These are phyloP conservation scores for Epichloe aotearoae DNA, from an alignment of 2,329 filamentous ascomycete species.

Conservation along the genomic window DNA sequence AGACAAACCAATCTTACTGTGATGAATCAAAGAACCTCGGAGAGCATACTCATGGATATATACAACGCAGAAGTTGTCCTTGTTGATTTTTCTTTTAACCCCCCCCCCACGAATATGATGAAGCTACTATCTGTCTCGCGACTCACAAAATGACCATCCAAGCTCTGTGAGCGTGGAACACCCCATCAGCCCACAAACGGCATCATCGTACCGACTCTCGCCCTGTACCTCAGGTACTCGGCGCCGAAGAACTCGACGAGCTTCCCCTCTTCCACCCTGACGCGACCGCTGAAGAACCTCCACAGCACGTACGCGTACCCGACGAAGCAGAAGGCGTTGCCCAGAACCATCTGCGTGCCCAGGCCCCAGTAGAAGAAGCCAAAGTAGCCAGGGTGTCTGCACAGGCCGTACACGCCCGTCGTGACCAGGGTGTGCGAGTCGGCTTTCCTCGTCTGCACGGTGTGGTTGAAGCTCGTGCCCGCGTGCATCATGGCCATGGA, in stretches of 20 bases:
- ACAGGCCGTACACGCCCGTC: slow-evolving; percentile 58
- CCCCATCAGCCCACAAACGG: slow-evolving; percentile 41
- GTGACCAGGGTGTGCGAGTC: slow-evolving; percentile 69
- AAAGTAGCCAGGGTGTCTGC: slow-evolving; percentile 89
- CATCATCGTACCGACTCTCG: slow-evolving; percentile 62
- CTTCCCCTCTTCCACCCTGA: slow-evolving; percentile 65
- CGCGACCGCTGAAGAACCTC: slow-evolving; percentile 68
- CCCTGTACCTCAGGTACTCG: slow-evolving; percentile 64
- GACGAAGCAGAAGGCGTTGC: slow-evolving; percentile 67
- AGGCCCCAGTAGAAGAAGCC: slow-evolving; percentile 98
- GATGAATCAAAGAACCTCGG: no score
- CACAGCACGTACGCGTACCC: slow-evolving; percentile 67
- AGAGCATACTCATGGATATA: no score
- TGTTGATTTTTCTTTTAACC: no score
- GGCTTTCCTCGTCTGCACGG: slow-evolving; percentile 58
- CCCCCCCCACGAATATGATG: no score
- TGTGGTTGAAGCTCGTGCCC: slow-evolving; percentile 83
- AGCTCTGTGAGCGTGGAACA: no score
- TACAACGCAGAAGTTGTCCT: no score
- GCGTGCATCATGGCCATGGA: slow-evolving; percentile 82
- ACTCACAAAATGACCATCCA: no score
- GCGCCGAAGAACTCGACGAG: slow-evolving; percentile 72
- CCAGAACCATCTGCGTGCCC: slow-evolving; percentile 84
- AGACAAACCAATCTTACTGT: no score
- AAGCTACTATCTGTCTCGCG: no score